phyloP scores from a whole-genome alignment of 768 basidiomycete species.

The Rhizopogon vinicolor region DNA sequence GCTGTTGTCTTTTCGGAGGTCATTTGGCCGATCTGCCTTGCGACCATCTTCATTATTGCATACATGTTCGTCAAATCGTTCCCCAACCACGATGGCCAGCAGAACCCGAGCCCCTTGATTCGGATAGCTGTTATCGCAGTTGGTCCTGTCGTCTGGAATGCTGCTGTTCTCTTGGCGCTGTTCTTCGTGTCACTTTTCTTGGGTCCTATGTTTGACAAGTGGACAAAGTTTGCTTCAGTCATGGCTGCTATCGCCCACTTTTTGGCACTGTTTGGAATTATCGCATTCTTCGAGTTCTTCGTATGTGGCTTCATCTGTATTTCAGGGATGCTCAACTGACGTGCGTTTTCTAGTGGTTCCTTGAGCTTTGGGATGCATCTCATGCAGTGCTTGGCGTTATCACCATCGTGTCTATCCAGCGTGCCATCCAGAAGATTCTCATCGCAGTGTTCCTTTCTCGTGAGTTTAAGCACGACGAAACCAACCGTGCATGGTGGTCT shows the following conservation, averaged over 20 bases:
- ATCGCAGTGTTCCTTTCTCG: slow-evolving; percentile 93
- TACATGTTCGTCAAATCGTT: slow-evolving; percentile 95
- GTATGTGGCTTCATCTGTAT: slow-evolving; percentile 46
- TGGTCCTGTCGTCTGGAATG: slow-evolving; percentile 95
- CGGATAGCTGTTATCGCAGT: slow-evolving; percentile 86
- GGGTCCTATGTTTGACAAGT: slow-evolving; percentile 83
- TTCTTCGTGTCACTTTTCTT: slow-evolving; percentile 93
- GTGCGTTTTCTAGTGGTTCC: slow-evolving; percentile 68
- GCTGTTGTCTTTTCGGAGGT: slow-evolving; percentile 83
- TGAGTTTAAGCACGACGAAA: slow-evolving; percentile 98
- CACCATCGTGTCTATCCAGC: slow-evolving; percentile 83
- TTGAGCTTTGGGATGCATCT: slow-evolving; percentile 95
- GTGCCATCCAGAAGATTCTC: slow-evolving; percentile 89
- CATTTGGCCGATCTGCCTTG: slow-evolving; percentile 71
- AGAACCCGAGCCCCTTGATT: slow-evolving; percentile 79
- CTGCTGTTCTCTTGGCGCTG: slow-evolving; percentile 73
- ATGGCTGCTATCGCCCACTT: slow-evolving; percentile 93
- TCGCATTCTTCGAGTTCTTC: slow-evolving; percentile 95
- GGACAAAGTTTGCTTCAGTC: slow-evolving; percentile 84
- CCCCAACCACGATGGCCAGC: slow-evolving; percentile 56
- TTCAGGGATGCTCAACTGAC: slow-evolving; percentile 1
- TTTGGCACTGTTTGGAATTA: slow-evolving; percentile 70
- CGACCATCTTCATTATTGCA: slow-evolving; percentile 73
- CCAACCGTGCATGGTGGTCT: slow-evolving; percentile 99
- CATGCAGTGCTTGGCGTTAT: slow-evolving; percentile 94